These are phyloP conservation scores for Lipomyces yamadae DNA, from an alignment of 805 yeast species.

Conservation along the genomic window DNA sequence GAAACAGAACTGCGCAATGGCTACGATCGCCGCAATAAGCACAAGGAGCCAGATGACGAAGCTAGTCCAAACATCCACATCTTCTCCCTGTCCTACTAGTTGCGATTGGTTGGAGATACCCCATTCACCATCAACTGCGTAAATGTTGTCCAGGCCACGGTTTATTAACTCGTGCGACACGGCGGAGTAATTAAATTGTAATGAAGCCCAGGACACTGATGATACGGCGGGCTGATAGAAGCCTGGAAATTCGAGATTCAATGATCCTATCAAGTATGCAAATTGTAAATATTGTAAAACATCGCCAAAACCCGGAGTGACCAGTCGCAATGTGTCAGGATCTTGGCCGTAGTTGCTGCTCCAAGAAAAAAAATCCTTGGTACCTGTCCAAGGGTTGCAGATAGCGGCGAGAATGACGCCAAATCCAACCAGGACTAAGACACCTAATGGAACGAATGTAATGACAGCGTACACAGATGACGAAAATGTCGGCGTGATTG, in stretches of 20 bases:
- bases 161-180: conserved; percentile 24
- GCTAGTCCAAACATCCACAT: conserved; percentile 46
- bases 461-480: conserved; percentile 50
- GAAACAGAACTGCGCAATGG: conserved; percentile 30
- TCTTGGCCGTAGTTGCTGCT: conserved; percentile 64
- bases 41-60: conserved; percentile 45
- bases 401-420: conserved; percentile 48
- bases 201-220: conserved; percentile 59
- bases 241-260: conserved; percentile 62
- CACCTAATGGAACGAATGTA: conserved; percentile 48
- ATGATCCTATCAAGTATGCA: conserved; percentile 60
- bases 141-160: conserved; percentile 24
- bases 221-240: conserved; percentile 62
- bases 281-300: conserved; percentile 62
- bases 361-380: conserved; percentile 56
- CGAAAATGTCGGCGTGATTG: conserved; percentile 56
- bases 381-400: conserved; percentile 62
- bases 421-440: conserved; percentile 44
- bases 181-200: conserved; percentile 47
- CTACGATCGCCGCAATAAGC: conserved; percentile 35
- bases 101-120: conserved; percentile 22
- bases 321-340: conserved; percentile 57
- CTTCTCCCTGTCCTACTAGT: conserved; percentile 37
- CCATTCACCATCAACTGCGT: conserved; percentile 33
- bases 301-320: conserved; percentile 57